A percentile compares a stretch with the other conserved stretches of the same genome.
Conservation (phyloP, 176 grass and related monocot genomes). For the Oryza longistaminata region DNA sequence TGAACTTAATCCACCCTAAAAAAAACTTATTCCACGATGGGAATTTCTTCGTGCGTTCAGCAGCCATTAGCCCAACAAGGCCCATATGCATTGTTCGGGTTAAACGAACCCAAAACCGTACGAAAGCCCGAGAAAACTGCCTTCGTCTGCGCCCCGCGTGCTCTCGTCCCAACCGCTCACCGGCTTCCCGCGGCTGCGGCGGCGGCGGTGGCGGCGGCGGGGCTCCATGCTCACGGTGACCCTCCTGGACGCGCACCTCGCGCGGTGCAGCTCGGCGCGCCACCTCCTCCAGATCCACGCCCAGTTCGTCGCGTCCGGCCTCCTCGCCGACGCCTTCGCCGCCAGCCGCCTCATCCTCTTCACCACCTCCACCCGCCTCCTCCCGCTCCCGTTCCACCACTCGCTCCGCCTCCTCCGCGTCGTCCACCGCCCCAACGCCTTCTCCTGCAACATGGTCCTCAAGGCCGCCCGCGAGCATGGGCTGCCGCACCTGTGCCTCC, state of each 20-base stretch:
- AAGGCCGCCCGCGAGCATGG: conserved; percentile 43
- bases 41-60: not conserved
- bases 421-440: conserved; percentile 56
- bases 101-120: not conserved
- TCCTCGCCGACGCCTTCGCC: conserved; percentile 77
- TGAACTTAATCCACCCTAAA: too few relatives aligned
- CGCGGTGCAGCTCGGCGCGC: conserved; percentile 50
- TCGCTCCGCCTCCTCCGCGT: conserved; percentile 54
- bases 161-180: not conserved
- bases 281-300: conserved; percentile 73
- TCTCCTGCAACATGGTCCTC: conserved; percentile 76
- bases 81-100: not conserved
- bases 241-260: conserved; percentile 75
- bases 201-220: not conserved
- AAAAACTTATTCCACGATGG: too few relatives aligned
- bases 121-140: not conserved
- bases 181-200: not conserved
- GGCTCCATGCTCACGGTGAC: conserved; percentile 57
- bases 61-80: not conserved
- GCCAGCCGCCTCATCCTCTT: conserved; percentile 73
- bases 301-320: conserved; percentile 67
- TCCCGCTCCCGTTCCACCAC: conserved; percentile 53
- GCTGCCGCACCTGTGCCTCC: conserved; percentile 58
- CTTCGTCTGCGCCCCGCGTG: too few relatives aligned
- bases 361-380: conserved; percentile 41